Percentiles rank a stretch among this genome's conserved stretches.
Evolutionary conservation across 805 yeast genomes (phyloP).

Genomic region (Spathaspora boniae): DNA sequence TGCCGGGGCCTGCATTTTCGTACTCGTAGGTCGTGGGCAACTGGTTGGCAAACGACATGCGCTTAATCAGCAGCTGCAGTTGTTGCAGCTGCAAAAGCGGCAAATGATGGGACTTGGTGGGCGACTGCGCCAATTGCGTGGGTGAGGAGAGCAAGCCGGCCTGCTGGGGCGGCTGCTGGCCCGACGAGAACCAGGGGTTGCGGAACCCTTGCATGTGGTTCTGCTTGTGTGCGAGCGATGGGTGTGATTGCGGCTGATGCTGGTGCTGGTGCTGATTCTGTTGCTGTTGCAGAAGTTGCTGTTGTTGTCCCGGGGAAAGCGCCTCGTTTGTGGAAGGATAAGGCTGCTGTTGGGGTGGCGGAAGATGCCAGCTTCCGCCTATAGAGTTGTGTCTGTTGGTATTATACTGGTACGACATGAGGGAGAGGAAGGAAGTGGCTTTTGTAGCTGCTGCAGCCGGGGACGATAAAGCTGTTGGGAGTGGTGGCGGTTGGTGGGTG

Average conservation of each 20-base stretch:
- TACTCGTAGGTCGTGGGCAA: slow-evolving; percentile 51
- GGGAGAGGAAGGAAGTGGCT: too few species aligned
- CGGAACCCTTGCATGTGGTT: slow-evolving; percentile 30
- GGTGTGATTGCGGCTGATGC: slow-evolving; percentile 10
- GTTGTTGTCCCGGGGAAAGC: slow-evolving; percentile 8
- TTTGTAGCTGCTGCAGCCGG: too few species aligned
- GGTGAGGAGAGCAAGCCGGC: slow-evolving; percentile 2
- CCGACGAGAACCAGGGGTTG: slow-evolving; percentile 41
- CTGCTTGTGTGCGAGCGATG: slow-evolving; percentile 10
- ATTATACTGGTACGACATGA: too few species aligned
- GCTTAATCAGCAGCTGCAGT: slow-evolving; percentile 16
- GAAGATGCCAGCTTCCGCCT: slow-evolving; percentile 37
- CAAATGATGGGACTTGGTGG: slow-evolving; percentile 21
- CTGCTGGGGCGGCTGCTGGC: slow-evolving; percentile 6
- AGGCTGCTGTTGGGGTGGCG: slow-evolving; percentile 22
- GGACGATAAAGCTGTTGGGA: too few species aligned
- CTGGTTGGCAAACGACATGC: slow-evolving; percentile 41
- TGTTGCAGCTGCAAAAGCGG: slow-evolving; percentile 19
- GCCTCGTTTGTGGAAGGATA: slow-evolving; percentile 1
- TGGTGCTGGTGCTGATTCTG: slow-evolving; percentile 11
- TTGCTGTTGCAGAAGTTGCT: slow-evolving; percentile 9
- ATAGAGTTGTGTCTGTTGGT: slow-evolving; percentile 33
- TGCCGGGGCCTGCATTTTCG: slow-evolving; percentile 19
- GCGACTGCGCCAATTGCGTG: slow-evolving; percentile 17
- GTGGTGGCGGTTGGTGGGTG: too few species aligned